Evolutionary conservation across 1,284 basidiomycete genomes (phyloP).

Genomic region (Agroathelia rolfsii): DNA sequence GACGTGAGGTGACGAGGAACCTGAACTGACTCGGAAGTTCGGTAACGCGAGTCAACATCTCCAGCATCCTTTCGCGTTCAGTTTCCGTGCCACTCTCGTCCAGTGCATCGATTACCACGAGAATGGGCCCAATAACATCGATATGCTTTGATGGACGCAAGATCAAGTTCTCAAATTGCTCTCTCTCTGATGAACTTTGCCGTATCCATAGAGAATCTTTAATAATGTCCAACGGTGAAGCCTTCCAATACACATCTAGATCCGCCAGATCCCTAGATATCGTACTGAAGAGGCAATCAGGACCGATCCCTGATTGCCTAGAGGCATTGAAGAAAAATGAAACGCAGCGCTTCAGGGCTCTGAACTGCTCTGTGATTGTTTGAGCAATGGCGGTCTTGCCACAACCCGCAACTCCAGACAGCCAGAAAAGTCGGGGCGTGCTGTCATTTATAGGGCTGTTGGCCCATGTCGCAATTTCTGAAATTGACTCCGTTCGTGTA

Average conservation of each 20-base stretch:
- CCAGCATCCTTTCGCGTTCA: constrained; percentile 12
- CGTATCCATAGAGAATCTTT: too few species aligned
- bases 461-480: too few species aligned
- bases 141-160: constrained; percentile 13
- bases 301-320: constrained; percentile 7
- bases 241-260: constrained; percentile 11
- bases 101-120: constrained; percentile 27
- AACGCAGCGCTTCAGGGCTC: constrained; percentile 10
- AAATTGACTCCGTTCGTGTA: too few species aligned
- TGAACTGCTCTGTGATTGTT: too few species aligned
- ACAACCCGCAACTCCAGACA: too few species aligned
- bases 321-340: constrained; percentile 13
- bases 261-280: constrained; percentile 17
- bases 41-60: constrained; percentile 9
- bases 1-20: constrained; percentile 21
- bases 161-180: constrained; percentile 18
- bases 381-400: too few species aligned
- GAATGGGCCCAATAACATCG: constrained; percentile 17
- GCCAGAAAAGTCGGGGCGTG: too few species aligned
- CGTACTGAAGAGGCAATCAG: constrained; percentile 13
- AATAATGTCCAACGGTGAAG: constrained; percentile 9
- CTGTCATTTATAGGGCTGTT: too few species aligned
- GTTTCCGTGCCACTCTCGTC: constrained; percentile 21
- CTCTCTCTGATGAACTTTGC: constrained; percentile 8
- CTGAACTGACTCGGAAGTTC: constrained; percentile 20